Evolutionary conservation across 768 basidiomycete species (phyloP).

Genomic region (Boletellus ananas): DNA sequence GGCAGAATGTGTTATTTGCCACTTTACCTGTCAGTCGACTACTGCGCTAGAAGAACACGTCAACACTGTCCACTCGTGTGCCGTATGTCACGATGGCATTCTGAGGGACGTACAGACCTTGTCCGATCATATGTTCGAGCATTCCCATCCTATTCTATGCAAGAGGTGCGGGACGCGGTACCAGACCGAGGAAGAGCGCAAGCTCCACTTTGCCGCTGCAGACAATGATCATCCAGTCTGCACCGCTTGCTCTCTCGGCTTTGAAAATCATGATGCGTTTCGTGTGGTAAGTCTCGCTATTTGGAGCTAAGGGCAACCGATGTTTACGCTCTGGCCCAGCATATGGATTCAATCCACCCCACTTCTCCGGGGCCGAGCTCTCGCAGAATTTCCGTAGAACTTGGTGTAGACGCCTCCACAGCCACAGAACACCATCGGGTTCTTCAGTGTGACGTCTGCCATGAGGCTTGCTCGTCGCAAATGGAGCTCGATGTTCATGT

Average conservation of each 20-base stretch:
- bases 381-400: slow-evolving; percentile 9
- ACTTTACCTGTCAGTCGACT: slow-evolving; percentile 19
- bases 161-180: slow-evolving; percentile 31
- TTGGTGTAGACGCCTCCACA: slow-evolving; percentile 3
- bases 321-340: slow-evolving; percentile 17
- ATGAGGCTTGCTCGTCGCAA: slow-evolving; percentile 21
- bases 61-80: slow-evolving; percentile 23
- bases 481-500: slow-evolving; percentile 29
- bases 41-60: slow-evolving; percentile 26
- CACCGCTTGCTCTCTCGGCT: slow-evolving; percentile 29
- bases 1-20: slow-evolving; percentile 26
- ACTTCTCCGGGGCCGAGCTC: slow-evolving; percentile 14
- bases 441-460: slow-evolving; percentile 23
- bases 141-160: slow-evolving; percentile 26
- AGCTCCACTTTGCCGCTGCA: slow-evolving; percentile 37
- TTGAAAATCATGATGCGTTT: slow-evolving; percentile 33
- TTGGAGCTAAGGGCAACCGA: slow-evolving; percentile 1
- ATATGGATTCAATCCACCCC: slow-evolving; percentile 13
- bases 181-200: slow-evolving; percentile 34
- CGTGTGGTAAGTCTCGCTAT: slow-evolving; percentile 24
- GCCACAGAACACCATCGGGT: not conserved
- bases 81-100: slow-evolving; percentile 29
- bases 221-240: slow-evolving; percentile 38
- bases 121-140: slow-evolving; percentile 28
- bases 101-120: slow-evolving; percentile 24